Evolutionary conservation across 192 early-diverging fungal genomes (phyloP), one percentile per base, ranked within the genome.

Genomic region (Podila verticillata): DNA sequence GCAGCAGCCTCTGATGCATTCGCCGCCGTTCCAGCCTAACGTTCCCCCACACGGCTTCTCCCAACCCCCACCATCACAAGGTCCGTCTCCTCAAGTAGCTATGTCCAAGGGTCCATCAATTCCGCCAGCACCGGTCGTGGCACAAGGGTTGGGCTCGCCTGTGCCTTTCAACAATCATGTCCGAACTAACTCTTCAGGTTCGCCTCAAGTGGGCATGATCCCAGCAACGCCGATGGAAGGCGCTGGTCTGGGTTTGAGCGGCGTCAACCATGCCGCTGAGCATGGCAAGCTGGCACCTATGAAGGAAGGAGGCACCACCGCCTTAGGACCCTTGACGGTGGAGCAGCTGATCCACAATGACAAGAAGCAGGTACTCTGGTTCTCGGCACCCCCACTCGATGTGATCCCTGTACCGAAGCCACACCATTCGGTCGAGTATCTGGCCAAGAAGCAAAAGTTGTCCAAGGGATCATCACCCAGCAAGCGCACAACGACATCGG

Each of bases 301-400:
- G 51, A 54, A 54, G 51, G 51, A 54, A 54, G 51, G 51, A n/a
- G 51, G 51, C 24, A 54, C 51, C n/a, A 7, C 22, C 5, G 5
- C 24, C n/a, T 17, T 54, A n/a, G 51, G 51, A 72, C 22, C 77
- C 68, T 44, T 70, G 77, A 59, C 70, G 66, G n/a, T 13, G 7
- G 72, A 73, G 20, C 31, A 73, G 48, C 78, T 84, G 74, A 66
- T 59, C 4, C 71, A 77, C 62, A 79, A 79, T 34, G 74, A 78
- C 28, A 71, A 74, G 39, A 74, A 74, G 1, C 67, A 82, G 17
- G 68, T 84, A 9, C 65, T 84, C 24, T 84, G 83, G 83, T 84
- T 84, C 62, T 65, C 74, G 26, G 61, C 73, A 12, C 83, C 83
- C 36, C 83, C 83, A n/a, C 12, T 84, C 31, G 79, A 84, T 71